Conservation (phyloP, 202 grass and related monocot species). For the Cymbopogon flexuosus region DNA sequence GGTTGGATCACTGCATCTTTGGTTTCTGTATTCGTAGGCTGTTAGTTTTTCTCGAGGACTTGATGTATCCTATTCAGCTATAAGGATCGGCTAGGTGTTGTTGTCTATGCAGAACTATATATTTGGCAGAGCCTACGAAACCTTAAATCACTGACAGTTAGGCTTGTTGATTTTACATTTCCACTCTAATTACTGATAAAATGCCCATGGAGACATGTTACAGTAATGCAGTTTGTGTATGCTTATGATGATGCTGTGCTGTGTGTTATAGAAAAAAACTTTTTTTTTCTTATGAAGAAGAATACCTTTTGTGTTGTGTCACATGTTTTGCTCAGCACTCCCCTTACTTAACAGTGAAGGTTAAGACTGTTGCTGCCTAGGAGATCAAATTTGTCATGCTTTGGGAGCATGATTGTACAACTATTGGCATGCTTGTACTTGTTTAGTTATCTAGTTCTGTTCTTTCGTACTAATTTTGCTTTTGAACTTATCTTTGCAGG, state of each 20-base stretch:
- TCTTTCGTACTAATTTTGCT: constrained; percentile 22
- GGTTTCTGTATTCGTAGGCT: not conserved
- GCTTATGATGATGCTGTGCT: not conserved
- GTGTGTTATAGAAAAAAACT: not conserved
- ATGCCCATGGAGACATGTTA: not conserved
- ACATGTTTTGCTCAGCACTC: not conserved
- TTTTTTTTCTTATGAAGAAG: not conserved
- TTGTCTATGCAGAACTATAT: not conserved
- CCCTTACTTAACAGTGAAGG: not conserved
- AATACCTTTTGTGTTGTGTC: not conserved
- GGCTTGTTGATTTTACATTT: constrained; percentile 7
- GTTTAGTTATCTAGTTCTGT: not conserved
- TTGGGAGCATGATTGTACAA: not conserved
- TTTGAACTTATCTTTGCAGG: constrained; percentile 49
- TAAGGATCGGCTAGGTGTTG: not conserved
- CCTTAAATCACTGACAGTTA: not conserved
- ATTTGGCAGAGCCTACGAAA: not conserved
- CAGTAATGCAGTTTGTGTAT: constrained; percentile 1
- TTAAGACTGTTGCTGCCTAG: not conserved
- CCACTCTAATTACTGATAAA: not conserved
- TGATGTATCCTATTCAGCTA: not conserved
- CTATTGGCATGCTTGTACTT: not conserved
- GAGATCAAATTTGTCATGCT: not conserved
- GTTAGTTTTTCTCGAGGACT: not conserved
- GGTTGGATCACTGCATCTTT: not conserved